Evolutionary conservation across 2,329 filamentous ascomycete species (phyloP).

Genomic region (Alternaria longipes): DNA sequence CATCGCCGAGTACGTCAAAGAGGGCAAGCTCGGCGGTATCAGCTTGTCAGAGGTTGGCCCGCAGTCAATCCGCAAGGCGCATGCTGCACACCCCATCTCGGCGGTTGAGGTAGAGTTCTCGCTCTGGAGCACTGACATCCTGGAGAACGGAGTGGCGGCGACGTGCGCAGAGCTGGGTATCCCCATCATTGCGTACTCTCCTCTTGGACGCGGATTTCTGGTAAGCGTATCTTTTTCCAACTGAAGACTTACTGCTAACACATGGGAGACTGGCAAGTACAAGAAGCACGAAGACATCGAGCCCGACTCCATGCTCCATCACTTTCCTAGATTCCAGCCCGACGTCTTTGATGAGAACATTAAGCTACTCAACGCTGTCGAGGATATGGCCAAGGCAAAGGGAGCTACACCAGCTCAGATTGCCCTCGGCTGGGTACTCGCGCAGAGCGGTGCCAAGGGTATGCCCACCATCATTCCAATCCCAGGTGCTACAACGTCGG

Average conservation of each 20-base stretch:
- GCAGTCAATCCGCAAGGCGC: conserved; percentile 58
- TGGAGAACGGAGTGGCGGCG: conserved; percentile 66
- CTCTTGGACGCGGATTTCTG: conserved; percentile 69
- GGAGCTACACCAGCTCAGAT: conserved; percentile 69
- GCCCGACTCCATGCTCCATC: conserved; percentile 61
- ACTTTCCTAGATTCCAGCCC: conserved; percentile 68
- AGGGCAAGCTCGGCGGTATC: conserved; percentile 58
- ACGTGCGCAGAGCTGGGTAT: conserved; percentile 71
- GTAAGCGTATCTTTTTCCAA: conserved; percentile 32
- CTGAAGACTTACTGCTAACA: conserved; percentile 24
- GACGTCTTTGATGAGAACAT: conserved; percentile 73
- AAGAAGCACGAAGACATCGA: conserved; percentile 65
- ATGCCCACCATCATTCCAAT: conserved; percentile 71
- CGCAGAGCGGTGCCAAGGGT: conserved; percentile 61
- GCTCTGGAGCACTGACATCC: conserved; percentile 65
- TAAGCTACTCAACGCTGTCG: conserved; percentile 67
- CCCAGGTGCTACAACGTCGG: conserved; percentile 68
- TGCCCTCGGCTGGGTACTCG: conserved; percentile 70
- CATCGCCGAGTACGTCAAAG: conserved; percentile 52
- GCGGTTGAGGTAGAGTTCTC: conserved; percentile 70
- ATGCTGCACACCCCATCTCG: conserved; percentile 64
- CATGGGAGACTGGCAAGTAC: conserved; percentile 52
- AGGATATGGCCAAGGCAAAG: conserved; percentile 68
- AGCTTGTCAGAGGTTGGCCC: conserved; percentile 58
- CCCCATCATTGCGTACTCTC: conserved; percentile 74